These are phyloP conservation scores for Trichophyton simii DNA, from an alignment of 2,329 filamentous ascomycete genomes.

Conservation along the genomic window DNA sequence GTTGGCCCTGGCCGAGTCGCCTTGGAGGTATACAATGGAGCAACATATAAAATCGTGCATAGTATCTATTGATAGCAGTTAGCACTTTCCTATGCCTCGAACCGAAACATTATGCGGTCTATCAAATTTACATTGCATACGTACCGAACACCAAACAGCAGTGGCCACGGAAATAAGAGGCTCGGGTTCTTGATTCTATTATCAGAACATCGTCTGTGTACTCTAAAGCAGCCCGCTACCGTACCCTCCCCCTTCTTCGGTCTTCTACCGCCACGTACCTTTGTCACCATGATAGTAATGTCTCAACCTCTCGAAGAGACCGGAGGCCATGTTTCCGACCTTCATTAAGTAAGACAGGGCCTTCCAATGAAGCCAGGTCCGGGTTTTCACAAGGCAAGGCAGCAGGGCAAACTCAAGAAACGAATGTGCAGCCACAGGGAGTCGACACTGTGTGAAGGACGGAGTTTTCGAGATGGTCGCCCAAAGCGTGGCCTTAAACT, in stretches of 20 bases:
- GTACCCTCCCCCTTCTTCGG: background rate
- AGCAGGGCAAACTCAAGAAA: background rate
- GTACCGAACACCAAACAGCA: conserved; percentile 12
- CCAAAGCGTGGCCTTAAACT: too few species aligned
- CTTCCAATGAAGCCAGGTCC: background rate
- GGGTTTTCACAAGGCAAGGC: background rate
- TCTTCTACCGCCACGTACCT: background rate
- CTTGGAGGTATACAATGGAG: conserved; percentile 75
- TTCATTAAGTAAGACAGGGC: background rate
- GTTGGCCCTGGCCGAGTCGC: conserved; percentile 66
- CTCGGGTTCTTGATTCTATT: conserved; percentile 7
- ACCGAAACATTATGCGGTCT: background rate
- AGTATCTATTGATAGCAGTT: conserved; percentile 41
- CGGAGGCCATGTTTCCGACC: background rate
- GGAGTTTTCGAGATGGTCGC: too few species aligned
- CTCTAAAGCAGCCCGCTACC: background rate
- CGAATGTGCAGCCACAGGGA: background rate
- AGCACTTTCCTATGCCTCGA: background rate
- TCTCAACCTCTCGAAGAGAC: background rate
- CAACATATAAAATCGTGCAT: conserved; percentile 81
- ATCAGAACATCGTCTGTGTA: background rate
- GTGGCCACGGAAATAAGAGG: conserved; percentile 10
- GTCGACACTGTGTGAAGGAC: background rate
- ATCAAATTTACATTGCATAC: background rate
- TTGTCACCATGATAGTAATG: background rate